These are phyloP conservation scores for Vitis vinifera DNA, from an alignment of 164 flowering plant genomes.

Conservation along the genomic window DNA sequence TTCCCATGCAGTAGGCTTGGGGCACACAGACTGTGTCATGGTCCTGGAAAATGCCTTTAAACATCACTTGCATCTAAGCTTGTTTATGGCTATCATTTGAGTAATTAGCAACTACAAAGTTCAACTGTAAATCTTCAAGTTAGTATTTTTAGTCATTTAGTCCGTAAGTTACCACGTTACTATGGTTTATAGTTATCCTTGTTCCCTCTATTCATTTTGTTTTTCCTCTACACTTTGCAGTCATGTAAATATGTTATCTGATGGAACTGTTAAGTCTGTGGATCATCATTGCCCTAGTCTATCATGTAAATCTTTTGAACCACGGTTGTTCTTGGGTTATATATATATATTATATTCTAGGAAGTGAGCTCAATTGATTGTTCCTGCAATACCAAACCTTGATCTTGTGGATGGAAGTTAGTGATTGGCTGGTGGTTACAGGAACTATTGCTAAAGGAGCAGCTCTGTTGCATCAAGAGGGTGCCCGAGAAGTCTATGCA, in stretches of 20 bases:
- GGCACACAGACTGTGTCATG: too few relatives aligned
- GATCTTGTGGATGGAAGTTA: conserved; percentile 3
- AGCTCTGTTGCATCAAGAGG: conserved; percentile 81
- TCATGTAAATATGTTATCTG: too few relatives aligned
- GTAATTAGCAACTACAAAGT: not conserved
- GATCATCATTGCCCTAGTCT: not conserved
- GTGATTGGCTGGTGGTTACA: conserved; percentile 26
- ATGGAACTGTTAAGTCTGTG: not conserved
- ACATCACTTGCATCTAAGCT: not conserved
- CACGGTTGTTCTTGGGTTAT: not conserved
- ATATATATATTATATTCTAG: not conserved
- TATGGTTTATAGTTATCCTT: not conserved
- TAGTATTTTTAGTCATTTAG: not conserved
- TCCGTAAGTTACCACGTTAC: not conserved
- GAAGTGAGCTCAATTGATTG: not conserved
- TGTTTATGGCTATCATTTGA: not conserved
- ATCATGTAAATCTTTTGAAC: not conserved
- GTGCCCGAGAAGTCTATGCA: conserved; percentile 95
- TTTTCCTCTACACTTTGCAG: too few relatives aligned
- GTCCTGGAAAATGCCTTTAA: too few relatives aligned
- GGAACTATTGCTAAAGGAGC: conserved; percentile 93
- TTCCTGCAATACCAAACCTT: not conserved
- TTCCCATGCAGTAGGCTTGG: too few relatives aligned
- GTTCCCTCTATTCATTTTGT: not conserved
- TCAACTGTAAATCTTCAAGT: not conserved